These are phyloP conservation scores for Lophium mytilinum DNA, from an alignment of 495 filamentous ascomycete species.

Conservation along the genomic window DNA sequence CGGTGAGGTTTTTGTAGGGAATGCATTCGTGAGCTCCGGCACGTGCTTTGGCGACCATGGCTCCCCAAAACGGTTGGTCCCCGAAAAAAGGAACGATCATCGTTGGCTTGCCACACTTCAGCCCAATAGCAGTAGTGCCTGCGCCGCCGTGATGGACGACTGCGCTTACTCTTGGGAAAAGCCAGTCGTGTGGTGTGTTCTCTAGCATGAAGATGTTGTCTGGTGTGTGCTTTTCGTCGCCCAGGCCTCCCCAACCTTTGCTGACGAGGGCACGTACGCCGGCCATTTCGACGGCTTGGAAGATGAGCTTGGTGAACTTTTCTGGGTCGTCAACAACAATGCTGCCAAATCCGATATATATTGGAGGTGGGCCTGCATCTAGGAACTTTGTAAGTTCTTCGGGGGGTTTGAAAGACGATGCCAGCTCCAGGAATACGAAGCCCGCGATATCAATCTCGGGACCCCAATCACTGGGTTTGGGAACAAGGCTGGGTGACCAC, in stretches of 20 bases:
- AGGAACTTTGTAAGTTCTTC: constrained; percentile 32
- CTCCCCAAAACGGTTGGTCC: constrained; percentile 72
- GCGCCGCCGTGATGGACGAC: constrained; percentile 37
- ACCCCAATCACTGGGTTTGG: constrained; percentile 36
- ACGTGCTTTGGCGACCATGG: constrained; percentile 56
- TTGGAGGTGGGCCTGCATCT: constrained; percentile 28
- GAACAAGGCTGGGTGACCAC: constrained; percentile 33
- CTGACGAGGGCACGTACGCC: constrained; percentile 34
- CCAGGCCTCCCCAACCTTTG: constrained; percentile 37
- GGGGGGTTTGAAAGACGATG: constrained; percentile 30
- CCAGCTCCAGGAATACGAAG: constrained; percentile 35
- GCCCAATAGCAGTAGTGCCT: constrained; percentile 34
- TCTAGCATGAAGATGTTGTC: constrained; percentile 35
- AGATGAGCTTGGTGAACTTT: constrained; percentile 33
- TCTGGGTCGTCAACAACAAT: constrained; percentile 38
- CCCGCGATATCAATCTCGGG: constrained; percentile 34
- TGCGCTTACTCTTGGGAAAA: constrained; percentile 31
- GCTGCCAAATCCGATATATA: constrained; percentile 36
- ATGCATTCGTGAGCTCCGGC: constrained; percentile 60
- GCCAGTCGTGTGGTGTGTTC: constrained; percentile 37
- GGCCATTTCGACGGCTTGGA: constrained; percentile 29
- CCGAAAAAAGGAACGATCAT: constrained; percentile 38
- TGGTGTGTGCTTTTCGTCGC: constrained; percentile 20
- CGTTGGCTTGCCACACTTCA: constrained; percentile 33
- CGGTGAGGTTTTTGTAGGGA: constrained; percentile 61